Base-by-base conservation (phyloP, 2,329 filamentous ascomycete species). In the Aspergillus brasiliensis region DNA sequence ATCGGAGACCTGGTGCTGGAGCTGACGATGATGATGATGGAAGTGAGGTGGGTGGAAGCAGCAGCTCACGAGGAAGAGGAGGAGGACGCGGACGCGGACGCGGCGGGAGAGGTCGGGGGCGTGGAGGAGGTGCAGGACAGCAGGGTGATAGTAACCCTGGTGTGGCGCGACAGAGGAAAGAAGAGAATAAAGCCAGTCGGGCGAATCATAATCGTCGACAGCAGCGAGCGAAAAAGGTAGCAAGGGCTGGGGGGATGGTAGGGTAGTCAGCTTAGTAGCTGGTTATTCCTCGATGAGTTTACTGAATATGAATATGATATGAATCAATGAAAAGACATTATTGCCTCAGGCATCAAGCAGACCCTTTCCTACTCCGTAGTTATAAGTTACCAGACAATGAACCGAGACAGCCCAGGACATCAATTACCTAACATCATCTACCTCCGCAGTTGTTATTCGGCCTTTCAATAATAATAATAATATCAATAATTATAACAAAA, bases 151-250 rank as follows among this genome's bases (percentile, higher is more conserved):
- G 86, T 67, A 84, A 83, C n/a, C 92, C 90, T 0, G 87, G 92
- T 65, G 78, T 81, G 56, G 88, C 90, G 8, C 83, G 92, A 65
- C 84, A 88, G 68, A 84, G 85, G 63, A 97, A 97, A 73, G 93
- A 96, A 71, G 87, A 90, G 25, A 90, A 34, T 34, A 34, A 34
- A 75, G 84, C 88, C 2, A 91, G 89, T 21, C 82, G 89, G 62
- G 92, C 91, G 31, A 97, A 97, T 72, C 92, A 97, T 73, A 95
- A 92, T 74, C 86, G 93, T 25, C 84, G 92, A 52, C 90, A 96
- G 71, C 83, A 85, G 68, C 76, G 85, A 59, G 85, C 84, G 48
- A 84, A 78, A 71, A 88, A 88, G 74, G 84, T 88, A 78, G 84
- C 85, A 2, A 78, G 84, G 62, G 85, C 81, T 54, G 84, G 84